Percentiles rank a stretch among this genome's conserved stretches.
Evolutionary conservation across 768 basidiomycete species (phyloP).

Genomic region (Coprinopsis marcescibilis): DNA sequence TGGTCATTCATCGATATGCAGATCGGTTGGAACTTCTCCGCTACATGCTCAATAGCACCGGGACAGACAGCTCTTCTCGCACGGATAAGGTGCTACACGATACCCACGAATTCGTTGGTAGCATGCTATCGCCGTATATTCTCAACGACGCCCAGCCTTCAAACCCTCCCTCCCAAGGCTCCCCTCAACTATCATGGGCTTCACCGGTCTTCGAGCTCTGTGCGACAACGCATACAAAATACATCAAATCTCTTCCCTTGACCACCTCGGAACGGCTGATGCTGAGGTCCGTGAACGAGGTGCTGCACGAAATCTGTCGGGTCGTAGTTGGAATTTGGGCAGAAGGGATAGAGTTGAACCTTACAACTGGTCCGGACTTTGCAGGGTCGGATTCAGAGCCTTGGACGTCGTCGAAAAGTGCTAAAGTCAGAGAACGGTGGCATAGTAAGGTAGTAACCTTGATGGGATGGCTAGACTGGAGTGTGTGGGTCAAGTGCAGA

Average conservation of each 20-base stretch:
- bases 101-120: constrained; percentile 22
- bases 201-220: constrained; percentile 27
- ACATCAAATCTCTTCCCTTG: constrained; percentile 4
- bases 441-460: constrained; percentile 36
- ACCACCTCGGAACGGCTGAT: constrained; percentile 27
- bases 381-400: constrained; percentile 18
- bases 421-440: constrained; percentile 33
- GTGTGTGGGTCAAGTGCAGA: constrained; percentile 40
- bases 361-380: background rate
- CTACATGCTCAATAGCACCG: constrained; percentile 25
- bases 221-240: background rate
- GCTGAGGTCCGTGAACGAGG: constrained; percentile 26
- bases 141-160: constrained; percentile 11
- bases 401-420: constrained; percentile 30
- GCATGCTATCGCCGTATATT: constrained; percentile 24
- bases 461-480: constrained; percentile 52
- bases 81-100: constrained; percentile 13
- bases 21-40: constrained; percentile 35
- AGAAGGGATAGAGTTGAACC: constrained; percentile 3
- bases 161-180: background rate
- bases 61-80: constrained; percentile 7
- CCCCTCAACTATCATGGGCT: constrained; percentile 26
- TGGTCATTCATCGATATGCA: constrained; percentile 36
- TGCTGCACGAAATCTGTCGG: constrained; percentile 40
- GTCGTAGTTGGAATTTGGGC: constrained; percentile 26